phyloP scores from a whole-genome alignment of 225 moss, liverwort and hornwort genomes.

The Rhytidiadelphus loreus region DNA sequence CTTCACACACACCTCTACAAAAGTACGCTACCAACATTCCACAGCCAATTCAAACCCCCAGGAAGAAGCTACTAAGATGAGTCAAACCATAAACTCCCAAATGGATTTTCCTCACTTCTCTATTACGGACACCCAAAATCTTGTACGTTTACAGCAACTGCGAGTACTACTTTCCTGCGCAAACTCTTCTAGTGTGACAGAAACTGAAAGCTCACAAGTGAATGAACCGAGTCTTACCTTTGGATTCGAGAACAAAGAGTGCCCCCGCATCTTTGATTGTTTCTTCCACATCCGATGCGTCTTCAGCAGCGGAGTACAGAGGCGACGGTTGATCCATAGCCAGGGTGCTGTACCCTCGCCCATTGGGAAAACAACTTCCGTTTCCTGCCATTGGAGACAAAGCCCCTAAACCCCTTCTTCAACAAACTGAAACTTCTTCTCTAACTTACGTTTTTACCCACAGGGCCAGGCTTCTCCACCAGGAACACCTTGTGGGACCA shows the following conservation, averaged over 20 bases:
- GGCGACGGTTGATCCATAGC: neutral
- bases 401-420: neutral
- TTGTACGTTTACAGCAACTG: neutral
- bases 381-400: neutral
- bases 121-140: neutral
- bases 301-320: neutral
- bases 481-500: neutral
- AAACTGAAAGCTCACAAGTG: neutral
- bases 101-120: neutral
- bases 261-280: slow-evolving; percentile 29
- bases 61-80: neutral
- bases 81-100: neutral
- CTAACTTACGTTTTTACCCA: neutral
- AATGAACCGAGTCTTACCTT: neutral
- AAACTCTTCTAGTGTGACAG: neutral
- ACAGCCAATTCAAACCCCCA: neutral
- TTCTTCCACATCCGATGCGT: neutral
- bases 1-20: neutral
- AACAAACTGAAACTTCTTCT: neutral
- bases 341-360: slow-evolving; percentile 4
- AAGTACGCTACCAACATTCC: neutral
- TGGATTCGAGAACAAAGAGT: slow-evolving; percentile 46
- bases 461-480: neutral
- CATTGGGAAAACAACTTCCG: neutral
- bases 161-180: neutral